These are phyloP conservation scores for Malus hybrid DNA, from an alignment of 331 rosid genomes.

Conservation along the genomic window DNA sequence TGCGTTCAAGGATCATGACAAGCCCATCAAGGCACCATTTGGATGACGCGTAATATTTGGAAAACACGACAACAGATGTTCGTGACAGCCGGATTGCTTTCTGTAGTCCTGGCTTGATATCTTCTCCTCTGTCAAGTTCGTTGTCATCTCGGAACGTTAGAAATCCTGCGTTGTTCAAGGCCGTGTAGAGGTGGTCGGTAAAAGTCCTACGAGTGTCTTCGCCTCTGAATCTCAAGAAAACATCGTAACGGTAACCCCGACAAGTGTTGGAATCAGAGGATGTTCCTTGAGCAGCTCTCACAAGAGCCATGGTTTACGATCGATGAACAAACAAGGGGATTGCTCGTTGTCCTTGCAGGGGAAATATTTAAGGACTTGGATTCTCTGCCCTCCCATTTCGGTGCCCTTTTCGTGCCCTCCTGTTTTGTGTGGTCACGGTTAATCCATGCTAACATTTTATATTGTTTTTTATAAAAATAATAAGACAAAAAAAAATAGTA, in stretches of 20 bases:
- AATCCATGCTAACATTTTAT: too few relatives aligned
- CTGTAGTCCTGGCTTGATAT: background rate
- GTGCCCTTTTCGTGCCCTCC: too few relatives aligned
- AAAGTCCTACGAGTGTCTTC: background rate
- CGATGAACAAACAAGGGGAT: background rate
- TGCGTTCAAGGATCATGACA: background rate
- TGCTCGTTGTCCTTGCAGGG: background rate
- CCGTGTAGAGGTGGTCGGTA: background rate
- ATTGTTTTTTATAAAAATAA: too few relatives aligned
- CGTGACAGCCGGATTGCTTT: background rate
- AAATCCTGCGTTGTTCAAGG: background rate
- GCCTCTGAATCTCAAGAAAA: slow-evolving; percentile 7
- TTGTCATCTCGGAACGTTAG: background rate
- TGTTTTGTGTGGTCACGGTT: too few relatives aligned
- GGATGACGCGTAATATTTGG: background rate
- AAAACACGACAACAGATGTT: background rate
- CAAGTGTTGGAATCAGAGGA: background rate
- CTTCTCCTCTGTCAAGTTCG: background rate
- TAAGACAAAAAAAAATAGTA: too few relatives aligned
- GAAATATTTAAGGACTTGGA: too few relatives aligned
- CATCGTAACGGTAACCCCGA: background rate
- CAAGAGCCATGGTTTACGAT: background rate
- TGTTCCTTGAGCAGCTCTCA: background rate
- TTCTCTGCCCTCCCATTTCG: too few relatives aligned
- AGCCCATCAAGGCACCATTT: slow-evolving; percentile 5